Base-by-base conservation (phyloP, 2,329 filamentous ascomycete genomes). In the Alternaria gaisen region DNA sequence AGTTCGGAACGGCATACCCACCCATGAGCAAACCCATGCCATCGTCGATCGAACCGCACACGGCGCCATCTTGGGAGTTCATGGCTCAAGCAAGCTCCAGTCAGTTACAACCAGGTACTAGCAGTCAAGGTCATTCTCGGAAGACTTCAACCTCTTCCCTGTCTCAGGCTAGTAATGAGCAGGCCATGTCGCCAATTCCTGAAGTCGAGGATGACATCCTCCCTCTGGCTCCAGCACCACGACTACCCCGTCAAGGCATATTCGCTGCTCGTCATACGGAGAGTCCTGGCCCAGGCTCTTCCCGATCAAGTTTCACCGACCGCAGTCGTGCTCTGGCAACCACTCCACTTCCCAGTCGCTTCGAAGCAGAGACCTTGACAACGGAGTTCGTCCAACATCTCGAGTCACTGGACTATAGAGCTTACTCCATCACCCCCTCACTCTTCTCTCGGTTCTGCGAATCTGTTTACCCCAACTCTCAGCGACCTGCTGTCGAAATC, bases 351-450 rank as follows among this genome's bases (percentile, higher is more conserved):
- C 76, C 76, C 0, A 77, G 73, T 52, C 72, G 72, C 3, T 78
- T 77, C 48, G 76, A 78, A 56, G 76, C 76, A 7, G 76, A 78
- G 43, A 78, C 76, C 0, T 61, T 78, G 3, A 77, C 74, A 0
- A 59, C 72, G 9, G 75, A 76, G 41, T 77, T 78, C 43, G 65
- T 77, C 20, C 68, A 74, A 24, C 61, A 75, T 30, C 28, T 77
- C 6, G 70, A 76, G 22, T 55, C 69, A 0, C 52, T 73, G 0
- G 64, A 71, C 28, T 73, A 70, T 28, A 69, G 69, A 38, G 61
- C 67, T 2, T 77, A 77, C 53, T 59, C 68, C 5, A 61, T 77
- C 24, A 60, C 59, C 2, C 68, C 74, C 12, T 42, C 57, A 1
- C 58, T 72, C 3, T 77, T 77, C 38, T 62, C 65, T 14, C 68